phyloP scores from a whole-genome alignment of 805 yeast genomes.

The Hagleromyces aurorensis region DNA sequence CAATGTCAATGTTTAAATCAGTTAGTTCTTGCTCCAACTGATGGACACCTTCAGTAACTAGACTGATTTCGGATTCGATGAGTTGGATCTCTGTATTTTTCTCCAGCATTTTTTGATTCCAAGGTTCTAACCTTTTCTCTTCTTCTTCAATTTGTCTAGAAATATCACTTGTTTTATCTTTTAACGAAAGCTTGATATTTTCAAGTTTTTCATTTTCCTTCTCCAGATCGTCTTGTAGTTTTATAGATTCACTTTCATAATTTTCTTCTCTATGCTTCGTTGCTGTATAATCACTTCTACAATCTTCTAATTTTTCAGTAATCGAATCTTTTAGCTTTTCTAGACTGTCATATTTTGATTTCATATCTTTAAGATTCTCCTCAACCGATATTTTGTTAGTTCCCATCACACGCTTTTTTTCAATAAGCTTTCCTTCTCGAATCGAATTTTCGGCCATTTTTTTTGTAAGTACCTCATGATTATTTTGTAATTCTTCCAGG shows the following conservation, averaged over 20 bases:
- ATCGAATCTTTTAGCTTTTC: slow-evolving; percentile 46
- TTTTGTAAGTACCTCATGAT: slow-evolving; percentile 19
- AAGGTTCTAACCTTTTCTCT: slow-evolving; percentile 71
- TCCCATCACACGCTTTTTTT: slow-evolving; percentile 34
- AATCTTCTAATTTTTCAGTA: slow-evolving; percentile 36
- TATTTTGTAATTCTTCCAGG: slow-evolving; percentile 27
- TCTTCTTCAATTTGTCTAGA: slow-evolving; percentile 55
- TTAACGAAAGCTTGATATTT: slow-evolving; percentile 54
- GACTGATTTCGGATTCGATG: slow-evolving; percentile 56
- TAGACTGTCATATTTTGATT: slow-evolving; percentile 49
- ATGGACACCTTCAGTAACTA: slow-evolving; percentile 41
- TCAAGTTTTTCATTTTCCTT: slow-evolving; percentile 52
- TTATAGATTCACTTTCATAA: slow-evolving; percentile 37
- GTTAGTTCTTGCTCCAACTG: slow-evolving; percentile 39
- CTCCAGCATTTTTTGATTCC: slow-evolving; percentile 60
- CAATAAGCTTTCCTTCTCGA: slow-evolving; percentile 23
- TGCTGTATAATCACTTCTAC: slow-evolving; percentile 40
- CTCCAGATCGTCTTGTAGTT: slow-evolving; percentile 39
- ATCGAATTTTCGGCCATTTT: slow-evolving; percentile 23
- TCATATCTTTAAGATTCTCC: slow-evolving; percentile 65
- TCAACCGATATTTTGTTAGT: slow-evolving; percentile 60
- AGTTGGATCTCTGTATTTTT: slow-evolving; percentile 58
- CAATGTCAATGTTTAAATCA: slow-evolving; percentile 37
- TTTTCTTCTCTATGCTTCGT: slow-evolving; percentile 39
- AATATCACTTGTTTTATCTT: slow-evolving; percentile 64